phyloP scores from a whole-genome alignment of 805 yeast species.

The Candida tallmaniae region DNA sequence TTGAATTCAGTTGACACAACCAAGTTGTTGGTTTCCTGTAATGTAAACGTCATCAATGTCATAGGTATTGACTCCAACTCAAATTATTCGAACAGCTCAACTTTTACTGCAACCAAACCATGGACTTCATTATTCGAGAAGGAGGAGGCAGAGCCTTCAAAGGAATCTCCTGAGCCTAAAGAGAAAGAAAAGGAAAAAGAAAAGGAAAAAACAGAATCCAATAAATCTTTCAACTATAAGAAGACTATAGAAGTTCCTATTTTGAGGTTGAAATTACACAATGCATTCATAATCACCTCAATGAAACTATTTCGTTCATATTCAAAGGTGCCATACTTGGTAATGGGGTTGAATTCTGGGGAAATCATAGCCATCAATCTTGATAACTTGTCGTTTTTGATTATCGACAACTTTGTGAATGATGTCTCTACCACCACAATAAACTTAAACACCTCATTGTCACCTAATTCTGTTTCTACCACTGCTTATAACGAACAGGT shows the following conservation, averaged over 20 bases:
- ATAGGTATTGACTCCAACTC: slow-evolving; percentile 30
- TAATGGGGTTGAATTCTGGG: slow-evolving; percentile 64
- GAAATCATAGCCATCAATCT: slow-evolving; percentile 62
- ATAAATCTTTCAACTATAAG: slow-evolving; percentile 12
- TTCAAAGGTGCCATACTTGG: slow-evolving; percentile 40
- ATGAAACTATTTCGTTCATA: slow-evolving; percentile 26
- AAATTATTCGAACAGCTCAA: slow-evolving; percentile 19
- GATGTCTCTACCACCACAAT: slow-evolving; percentile 3
- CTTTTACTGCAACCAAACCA: slow-evolving; percentile 17
- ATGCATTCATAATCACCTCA: slow-evolving; percentile 36
- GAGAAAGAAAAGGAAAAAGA: too few relatives aligned
- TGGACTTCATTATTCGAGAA: slow-evolving; percentile 17
- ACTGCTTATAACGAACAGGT: slow-evolving; percentile 12
- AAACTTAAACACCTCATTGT: not conserved
- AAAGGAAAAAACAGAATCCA: not conserved
- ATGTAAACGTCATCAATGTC: slow-evolving; percentile 48
- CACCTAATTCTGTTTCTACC: slow-evolving; percentile 7
- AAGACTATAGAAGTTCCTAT: slow-evolving; percentile 43
- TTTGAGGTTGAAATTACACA: slow-evolving; percentile 36
- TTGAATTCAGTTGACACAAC: slow-evolving; percentile 6
- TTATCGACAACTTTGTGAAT: slow-evolving; percentile 26
- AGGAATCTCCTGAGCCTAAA: slow-evolving; percentile 2
- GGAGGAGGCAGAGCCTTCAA: slow-evolving; percentile 1
- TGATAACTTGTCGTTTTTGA: slow-evolving; percentile 38
- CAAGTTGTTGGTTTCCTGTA: slow-evolving; percentile 40